Evolutionary conservation across 2,329 filamentous ascomycete genomes (phyloP), one percentile per base, ranked within the genome.

Genomic region (Lizonia empirigonia): DNA sequence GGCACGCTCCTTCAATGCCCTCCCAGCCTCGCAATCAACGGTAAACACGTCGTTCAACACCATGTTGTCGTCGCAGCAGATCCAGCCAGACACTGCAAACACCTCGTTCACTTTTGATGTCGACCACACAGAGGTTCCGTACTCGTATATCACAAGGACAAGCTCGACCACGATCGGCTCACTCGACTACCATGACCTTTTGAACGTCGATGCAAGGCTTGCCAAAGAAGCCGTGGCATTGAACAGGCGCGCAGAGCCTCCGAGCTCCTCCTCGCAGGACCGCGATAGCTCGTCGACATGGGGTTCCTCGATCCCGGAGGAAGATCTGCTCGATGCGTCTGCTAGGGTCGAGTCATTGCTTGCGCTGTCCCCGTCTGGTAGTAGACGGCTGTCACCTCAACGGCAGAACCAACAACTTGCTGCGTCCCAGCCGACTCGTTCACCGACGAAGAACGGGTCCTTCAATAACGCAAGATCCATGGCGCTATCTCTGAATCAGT

Each of bases 51-150:
- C 68, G 0, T 69, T 70, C 44, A 38, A 55, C n/a, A 59, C 50
- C 4, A 39, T 54, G 2, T 53, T 49, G 8, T 70, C 68, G 4
- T 64, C 65, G 4, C 65, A 70, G 36, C 54, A 58, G 34, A 64
- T 59, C 1, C 55, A 55, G 7, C 27, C 47, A 12, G 56, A 50
- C 19, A 62, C 60, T 1, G 55, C 52, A 1, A 63, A 60, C 7
- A 69, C 63, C 0, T 68, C 67, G 2, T 73, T 73, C 33, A 61
- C 57, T 1, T 60, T 56, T 1, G 55, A 67, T 15, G 46, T 29
- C 22, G 32, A 44, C 16, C 44, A 51, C 16, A 37, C 44, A 12
- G 44, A 44, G 23, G 29, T 20, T 12, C 19, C 36, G 4, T 9
- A 32, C 27, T 8, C 13, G 1, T 42, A 29, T 20, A 16, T 56